A percentile compares a stretch with the other conserved stretches of the same genome.
These are phyloP conservation scores for Pluteus cervinus DNA, from an alignment of 768 basidiomycete species.

Conservation along the genomic window DNA sequence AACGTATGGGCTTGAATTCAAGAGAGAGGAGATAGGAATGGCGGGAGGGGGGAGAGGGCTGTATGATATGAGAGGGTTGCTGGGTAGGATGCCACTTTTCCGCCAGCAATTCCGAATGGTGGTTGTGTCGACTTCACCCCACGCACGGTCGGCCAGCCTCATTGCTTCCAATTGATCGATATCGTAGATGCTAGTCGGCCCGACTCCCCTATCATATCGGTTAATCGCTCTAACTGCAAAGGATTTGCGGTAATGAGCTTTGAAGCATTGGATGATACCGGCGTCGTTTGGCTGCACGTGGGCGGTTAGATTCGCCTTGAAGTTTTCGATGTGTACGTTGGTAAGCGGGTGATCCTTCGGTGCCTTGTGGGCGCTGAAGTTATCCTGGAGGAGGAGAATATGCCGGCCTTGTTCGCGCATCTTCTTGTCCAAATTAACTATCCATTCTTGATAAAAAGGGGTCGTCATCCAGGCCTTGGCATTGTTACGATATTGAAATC, in stretches of 20 bases:
- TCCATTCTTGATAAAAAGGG: conserved; percentile 27
- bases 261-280: conserved; percentile 30
- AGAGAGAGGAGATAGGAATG: conserved; percentile 17
- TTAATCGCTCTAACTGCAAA: conserved; percentile 18
- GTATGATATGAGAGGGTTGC: conserved; percentile 6
- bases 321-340: conserved; percentile 22
- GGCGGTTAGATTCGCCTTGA: conserved; percentile 29
- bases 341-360: conserved; percentile 13
- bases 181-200: conserved; percentile 26
- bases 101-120: conserved; percentile 34
- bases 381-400: conserved; percentile 28
- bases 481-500: conserved; percentile 30
- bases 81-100: conserved; percentile 27
- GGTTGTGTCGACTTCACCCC: conserved; percentile 22
- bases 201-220: conserved; percentile 13
- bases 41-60: conserved; percentile 7
- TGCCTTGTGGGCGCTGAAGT: conserved; percentile 20
- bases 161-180: conserved; percentile 34
- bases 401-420: conserved; percentile 14
- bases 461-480: conserved; percentile 33
- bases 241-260: conserved; percentile 23
- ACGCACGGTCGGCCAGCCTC: conserved; percentile 25
- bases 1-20: conserved; percentile 3
- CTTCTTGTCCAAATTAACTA: conserved; percentile 23
- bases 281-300: conserved; percentile 30